Evolutionary conservation across 1,139 yeast species (phyloP).

Genomic region (Hyphopichia burtonii): DNA sequence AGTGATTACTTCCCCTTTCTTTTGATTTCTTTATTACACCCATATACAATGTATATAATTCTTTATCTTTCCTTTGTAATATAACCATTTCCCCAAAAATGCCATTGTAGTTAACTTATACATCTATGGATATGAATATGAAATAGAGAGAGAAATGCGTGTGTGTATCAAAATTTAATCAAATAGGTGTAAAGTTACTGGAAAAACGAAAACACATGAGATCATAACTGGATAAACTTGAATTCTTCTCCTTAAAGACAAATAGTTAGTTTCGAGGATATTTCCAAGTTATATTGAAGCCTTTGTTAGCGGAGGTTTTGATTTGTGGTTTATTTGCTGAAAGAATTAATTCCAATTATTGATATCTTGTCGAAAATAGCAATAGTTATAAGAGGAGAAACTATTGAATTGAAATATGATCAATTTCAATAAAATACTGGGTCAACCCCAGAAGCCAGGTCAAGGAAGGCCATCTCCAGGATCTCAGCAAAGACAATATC

Average conservation of each 20-base stretch:
- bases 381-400: background rate
- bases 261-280: too few species aligned
- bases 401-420: background rate
- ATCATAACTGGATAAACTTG: background rate
- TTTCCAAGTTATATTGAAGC: too few species aligned
- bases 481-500: background rate
- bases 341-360: too few species aligned
- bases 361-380: background rate
- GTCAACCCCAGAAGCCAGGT: conserved; percentile 2
- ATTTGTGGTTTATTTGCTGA: too few species aligned
- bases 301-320: too few species aligned
- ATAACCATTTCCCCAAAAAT: background rate
- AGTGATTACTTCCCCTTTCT: too few species aligned
- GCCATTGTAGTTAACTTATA: too few species aligned
- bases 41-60: background rate
- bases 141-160: background rate
- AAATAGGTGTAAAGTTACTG: background rate
- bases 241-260: too few species aligned
- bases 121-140: too few species aligned
- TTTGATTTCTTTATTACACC: background rate
- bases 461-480: conserved; percentile 1
- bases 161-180: background rate
- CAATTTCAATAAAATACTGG: conserved; percentile 4
- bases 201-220: conserved; percentile 1
- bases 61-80: background rate